Evolutionary conservation across 768 basidiomycete species (phyloP), one percentile per base, ranked within the genome.

Genomic region (Multifurca ochricompacta): DNA sequence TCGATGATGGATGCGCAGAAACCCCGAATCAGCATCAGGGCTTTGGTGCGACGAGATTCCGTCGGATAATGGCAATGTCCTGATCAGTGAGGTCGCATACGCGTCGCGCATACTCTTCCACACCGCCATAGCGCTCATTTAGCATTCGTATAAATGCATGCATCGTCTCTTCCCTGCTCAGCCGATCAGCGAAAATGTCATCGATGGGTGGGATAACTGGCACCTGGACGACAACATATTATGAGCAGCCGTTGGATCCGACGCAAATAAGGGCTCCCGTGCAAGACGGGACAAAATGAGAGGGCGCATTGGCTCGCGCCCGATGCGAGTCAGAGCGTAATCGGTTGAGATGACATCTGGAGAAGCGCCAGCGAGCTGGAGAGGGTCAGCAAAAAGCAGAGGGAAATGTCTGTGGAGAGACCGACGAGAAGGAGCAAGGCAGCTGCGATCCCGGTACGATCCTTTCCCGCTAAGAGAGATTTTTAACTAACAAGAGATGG

Each of bases 211-310:
- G 37, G 16, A 23, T 39, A 10, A n/a, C 27, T 59, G 77, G 48
- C 64, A 86, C 87, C 83, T 77, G 61, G 86, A 89, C 4, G 83
- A 80, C 48, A 91, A 80, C 85, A 90, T 87, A 57, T 87, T 89
- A n/a, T 87, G 70, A 2, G 86, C 86, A 21, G 86, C 85, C 51
- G 85, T 79, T 37, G 76, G 79, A 60, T 88, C 84, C 6, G 81
- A 74, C 1, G 84, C 82, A 59, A 90, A 90, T 11, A 86, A 56
- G 0, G 88, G 85, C 54, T 87, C 84, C 61, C 82, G 82, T 8
- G 74, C 69, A 27, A 91, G 74, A 6, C 88, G 77, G 36, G 73
- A 68, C 73, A 89, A 79, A 36, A 91, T 78, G 73, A 74, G 80
- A 58, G 78, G 79, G 25, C 88, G 77, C 11, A 81, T 79, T 18